Evolutionary conservation across 176 grass and related monocot genomes (phyloP).

Genomic region (Eragrostis curvula): DNA sequence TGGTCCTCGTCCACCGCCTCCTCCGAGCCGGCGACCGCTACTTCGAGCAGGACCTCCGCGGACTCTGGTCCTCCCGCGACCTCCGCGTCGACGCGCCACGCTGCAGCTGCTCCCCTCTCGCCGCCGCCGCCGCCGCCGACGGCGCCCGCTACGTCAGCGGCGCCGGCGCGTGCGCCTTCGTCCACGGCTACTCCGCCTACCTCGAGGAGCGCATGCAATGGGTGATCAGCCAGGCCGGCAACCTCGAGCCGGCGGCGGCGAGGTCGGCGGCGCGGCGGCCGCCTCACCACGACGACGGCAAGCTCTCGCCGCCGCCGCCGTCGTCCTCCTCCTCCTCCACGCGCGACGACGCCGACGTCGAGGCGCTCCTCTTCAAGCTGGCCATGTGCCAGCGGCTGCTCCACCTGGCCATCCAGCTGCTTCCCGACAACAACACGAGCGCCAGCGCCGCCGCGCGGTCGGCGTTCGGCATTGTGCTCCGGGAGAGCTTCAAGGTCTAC

Average conservation of each 20-base stretch:
- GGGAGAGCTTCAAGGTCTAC: constrained; percentile 94
- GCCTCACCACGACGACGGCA: neutral
- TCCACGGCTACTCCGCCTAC: constrained; percentile 76
- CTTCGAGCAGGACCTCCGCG: constrained; percentile 83
- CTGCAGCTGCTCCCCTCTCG: constrained; percentile 32
- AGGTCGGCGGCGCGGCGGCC: neutral
- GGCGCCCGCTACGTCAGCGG: neutral
- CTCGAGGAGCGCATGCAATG: constrained; percentile 88
- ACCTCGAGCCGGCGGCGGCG: constrained; percentile 64
- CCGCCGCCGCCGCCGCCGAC: constrained; percentile 5
- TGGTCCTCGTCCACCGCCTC: constrained; percentile 86
- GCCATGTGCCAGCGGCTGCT: constrained; percentile 80
- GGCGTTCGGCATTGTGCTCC: constrained; percentile 77
- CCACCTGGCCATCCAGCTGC: constrained; percentile 72
- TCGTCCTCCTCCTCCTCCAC: constrained; percentile 33
- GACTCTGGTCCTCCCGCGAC: constrained; percentile 64
- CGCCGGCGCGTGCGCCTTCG: constrained; percentile 50
- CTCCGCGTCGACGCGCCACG: constrained; percentile 53
- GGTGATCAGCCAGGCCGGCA: constrained; percentile 80
- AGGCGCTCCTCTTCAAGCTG: constrained; percentile 57
- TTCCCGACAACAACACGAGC: constrained; percentile 60
- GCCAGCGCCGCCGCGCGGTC: constrained; percentile 51
- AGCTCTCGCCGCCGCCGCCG: neutral
- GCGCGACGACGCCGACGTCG: constrained; percentile 25
- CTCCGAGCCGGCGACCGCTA: constrained; percentile 87